These are phyloP conservation scores for Chlorencoelia australis DNA, from an alignment of 2,329 filamentous ascomycete species.

Conservation along the genomic window DNA sequence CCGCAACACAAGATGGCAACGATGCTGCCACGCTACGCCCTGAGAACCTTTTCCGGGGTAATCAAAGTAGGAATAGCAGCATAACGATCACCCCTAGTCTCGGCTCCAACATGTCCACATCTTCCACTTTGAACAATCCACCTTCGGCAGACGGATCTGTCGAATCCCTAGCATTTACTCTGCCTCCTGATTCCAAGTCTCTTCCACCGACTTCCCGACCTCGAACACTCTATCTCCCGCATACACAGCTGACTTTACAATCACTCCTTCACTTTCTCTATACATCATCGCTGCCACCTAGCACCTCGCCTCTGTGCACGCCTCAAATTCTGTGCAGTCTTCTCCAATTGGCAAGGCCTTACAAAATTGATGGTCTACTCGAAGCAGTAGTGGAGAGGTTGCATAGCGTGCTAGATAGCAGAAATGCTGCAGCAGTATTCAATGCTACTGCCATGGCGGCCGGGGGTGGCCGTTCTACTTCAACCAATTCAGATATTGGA, in stretches of 20 bases:
- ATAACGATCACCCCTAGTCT: slow-evolving; percentile 72
- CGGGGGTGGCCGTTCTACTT: slow-evolving; percentile 77
- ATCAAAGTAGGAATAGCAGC: slow-evolving; percentile 63
- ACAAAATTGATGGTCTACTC: slow-evolving; percentile 82
- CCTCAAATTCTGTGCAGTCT: slow-evolving; percentile 94
- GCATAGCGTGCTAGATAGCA: slow-evolving; percentile 78
- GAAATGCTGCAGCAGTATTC: slow-evolving; percentile 94
- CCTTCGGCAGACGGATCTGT: slow-evolving; percentile 3
- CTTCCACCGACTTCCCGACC: slow-evolving; percentile 59
- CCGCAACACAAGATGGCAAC: slow-evolving; percentile 58
- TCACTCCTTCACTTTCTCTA: slow-evolving; percentile 89
- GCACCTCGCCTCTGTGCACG: slow-evolving; percentile 70
- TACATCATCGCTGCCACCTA: slow-evolving; percentile 74
- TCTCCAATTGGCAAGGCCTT: slow-evolving; percentile 84
- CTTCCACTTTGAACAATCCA: slow-evolving; percentile 32
- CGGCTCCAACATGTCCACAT: slow-evolving; percentile 36
- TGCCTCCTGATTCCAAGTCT: slow-evolving; percentile 33
- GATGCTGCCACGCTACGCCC: slow-evolving; percentile 70
- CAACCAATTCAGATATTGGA: slow-evolving; percentile 35
- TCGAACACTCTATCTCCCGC: slow-evolving; percentile 82
- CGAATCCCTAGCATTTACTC: slow-evolving; percentile 12
- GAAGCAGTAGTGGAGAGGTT: slow-evolving; percentile 89
- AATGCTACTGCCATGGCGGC: slow-evolving; percentile 98
- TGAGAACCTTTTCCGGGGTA: slow-evolving; percentile 40
- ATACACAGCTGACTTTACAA: slow-evolving; percentile 82